Evolutionary conservation across 73 alveolate species (phyloP).

Genomic region (Effrenium voratum): DNA sequence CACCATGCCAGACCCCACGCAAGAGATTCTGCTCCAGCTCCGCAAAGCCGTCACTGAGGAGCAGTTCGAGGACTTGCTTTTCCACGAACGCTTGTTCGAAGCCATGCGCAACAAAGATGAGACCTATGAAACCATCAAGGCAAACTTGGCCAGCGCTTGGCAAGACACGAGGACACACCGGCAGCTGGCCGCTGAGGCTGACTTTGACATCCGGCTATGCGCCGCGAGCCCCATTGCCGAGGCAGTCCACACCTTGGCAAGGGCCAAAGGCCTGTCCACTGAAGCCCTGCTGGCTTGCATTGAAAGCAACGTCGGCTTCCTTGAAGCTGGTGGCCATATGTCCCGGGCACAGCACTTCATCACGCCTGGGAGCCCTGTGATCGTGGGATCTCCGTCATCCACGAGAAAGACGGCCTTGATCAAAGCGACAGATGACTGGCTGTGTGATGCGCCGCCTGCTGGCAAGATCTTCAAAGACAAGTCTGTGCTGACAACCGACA

Average conservation of each 20-base stretch:
- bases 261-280: slow-evolving; percentile 22
- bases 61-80: too few relatives aligned
- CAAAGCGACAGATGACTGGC: slow-evolving; percentile 23
- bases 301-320: slow-evolving; percentile 28
- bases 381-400: slow-evolving; percentile 25
- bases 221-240: slow-evolving; percentile 21
- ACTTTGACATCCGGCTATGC: slow-evolving; percentile 40
- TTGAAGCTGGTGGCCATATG: slow-evolving; percentile 40
- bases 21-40: too few relatives aligned
- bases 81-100: not conserved
- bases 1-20: too few relatives aligned
- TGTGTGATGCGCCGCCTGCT: not conserved
- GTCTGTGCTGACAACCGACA: slow-evolving; percentile 1
- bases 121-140: not conserved
- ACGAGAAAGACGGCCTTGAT: slow-evolving; percentile 41
- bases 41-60: too few relatives aligned
- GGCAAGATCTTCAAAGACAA: not conserved
- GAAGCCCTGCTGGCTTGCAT: slow-evolving; percentile 41
- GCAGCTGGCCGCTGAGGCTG: not conserved
- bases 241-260: slow-evolving; percentile 14
- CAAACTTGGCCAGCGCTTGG: slow-evolving; percentile 4
- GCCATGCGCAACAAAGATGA: slow-evolving; percentile 39
- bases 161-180: slow-evolving; percentile 24
- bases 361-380: slow-evolving; percentile 20
- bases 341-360: not conserved